Percentiles rank a stretch among this genome's conserved stretches.
These are phyloP conservation scores for Amaranthus cruentus DNA, from an alignment of 148 eudicot genomes.

Conservation along the genomic window DNA sequence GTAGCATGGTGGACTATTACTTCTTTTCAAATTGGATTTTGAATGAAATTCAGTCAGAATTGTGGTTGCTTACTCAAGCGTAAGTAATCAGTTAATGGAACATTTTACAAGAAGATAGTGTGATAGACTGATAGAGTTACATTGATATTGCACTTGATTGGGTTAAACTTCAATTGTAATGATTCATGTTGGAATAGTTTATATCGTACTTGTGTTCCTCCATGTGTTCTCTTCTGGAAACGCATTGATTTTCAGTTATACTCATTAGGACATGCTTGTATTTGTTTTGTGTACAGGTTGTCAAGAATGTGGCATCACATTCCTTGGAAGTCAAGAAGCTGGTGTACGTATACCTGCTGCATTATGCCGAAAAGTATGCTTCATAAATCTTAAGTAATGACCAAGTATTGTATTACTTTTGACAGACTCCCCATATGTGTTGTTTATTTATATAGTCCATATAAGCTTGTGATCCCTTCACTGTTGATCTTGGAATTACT, in stretches of 20 bases:
- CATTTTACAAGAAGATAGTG: neutral
- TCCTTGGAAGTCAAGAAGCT: slow-evolving; percentile 98
- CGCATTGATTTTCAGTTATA: neutral
- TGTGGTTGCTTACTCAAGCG: neutral
- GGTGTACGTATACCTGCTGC: slow-evolving; percentile 87
- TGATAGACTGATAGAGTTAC: neutral
- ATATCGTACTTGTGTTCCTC: neutral
- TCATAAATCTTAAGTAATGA: slow-evolving; percentile 3
- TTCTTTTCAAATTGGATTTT: neutral
- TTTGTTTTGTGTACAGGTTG: slow-evolving; percentile 55
- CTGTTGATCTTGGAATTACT: slow-evolving; percentile 5
- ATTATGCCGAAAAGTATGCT: slow-evolving; percentile 96
- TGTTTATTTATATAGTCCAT: neutral
- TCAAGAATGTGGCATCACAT: slow-evolving; percentile 93
- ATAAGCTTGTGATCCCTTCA: neutral
- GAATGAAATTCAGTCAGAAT: no score
- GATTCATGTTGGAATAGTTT: neutral
- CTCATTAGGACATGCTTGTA: slow-evolving; percentile 16
- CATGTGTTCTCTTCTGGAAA: neutral
- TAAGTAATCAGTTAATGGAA: neutral
- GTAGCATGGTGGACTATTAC: neutral
- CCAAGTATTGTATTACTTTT: neutral
- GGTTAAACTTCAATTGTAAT: neutral
- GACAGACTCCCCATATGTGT: neutral
- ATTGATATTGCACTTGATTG: neutral